These are phyloP conservation scores for Chaetomium strumarium DNA, from an alignment of 2,329 filamentous ascomycete genomes.

Conservation along the genomic window DNA sequence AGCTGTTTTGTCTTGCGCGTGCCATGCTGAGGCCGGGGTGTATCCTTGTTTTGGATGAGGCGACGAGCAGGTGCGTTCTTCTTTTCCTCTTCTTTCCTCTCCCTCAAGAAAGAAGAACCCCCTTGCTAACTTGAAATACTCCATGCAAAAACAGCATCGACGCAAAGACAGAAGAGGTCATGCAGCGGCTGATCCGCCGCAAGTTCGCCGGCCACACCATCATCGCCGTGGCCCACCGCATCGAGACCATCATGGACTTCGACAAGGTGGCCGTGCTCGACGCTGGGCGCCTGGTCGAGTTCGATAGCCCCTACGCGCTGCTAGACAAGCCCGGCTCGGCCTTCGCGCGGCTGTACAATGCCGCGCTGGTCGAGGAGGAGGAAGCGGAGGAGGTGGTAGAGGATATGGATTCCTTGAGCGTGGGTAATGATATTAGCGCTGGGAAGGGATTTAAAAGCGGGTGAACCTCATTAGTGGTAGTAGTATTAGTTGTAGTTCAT, in stretches of 20 bases:
- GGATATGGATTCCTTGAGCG: neutral
- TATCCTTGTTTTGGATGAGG: conserved; percentile 42
- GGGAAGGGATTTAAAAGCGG: too few relatives aligned
- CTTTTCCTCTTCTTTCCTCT: neutral
- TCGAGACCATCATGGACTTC: conserved; percentile 43
- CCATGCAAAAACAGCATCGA: conserved; percentile 41
- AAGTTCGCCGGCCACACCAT: conserved; percentile 52
- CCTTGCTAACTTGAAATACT: neutral
- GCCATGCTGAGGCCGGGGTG: conserved; percentile 38
- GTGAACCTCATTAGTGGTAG: too few relatives aligned
- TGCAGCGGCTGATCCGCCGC: conserved; percentile 49
- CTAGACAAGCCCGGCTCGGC: conserved; percentile 16
- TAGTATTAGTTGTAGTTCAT: too few relatives aligned
- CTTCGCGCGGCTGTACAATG: conserved; percentile 18
- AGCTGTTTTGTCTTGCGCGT: conserved; percentile 46
- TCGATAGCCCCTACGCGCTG: conserved; percentile 22
- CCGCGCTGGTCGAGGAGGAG: conserved; percentile 12
- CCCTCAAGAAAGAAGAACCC: neutral
- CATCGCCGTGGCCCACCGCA: conserved; percentile 32
- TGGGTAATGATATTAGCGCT: too few relatives aligned
- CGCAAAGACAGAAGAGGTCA: conserved; percentile 47
- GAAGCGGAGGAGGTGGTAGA: conserved; percentile 11
- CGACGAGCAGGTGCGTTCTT: conserved; percentile 31
- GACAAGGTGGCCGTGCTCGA: conserved; percentile 46
- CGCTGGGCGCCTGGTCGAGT: conserved; percentile 28